Evolutionary conservation across 495 filamentous ascomycete species (phyloP).

Genomic region (Recurvomyces mirabilis): DNA sequence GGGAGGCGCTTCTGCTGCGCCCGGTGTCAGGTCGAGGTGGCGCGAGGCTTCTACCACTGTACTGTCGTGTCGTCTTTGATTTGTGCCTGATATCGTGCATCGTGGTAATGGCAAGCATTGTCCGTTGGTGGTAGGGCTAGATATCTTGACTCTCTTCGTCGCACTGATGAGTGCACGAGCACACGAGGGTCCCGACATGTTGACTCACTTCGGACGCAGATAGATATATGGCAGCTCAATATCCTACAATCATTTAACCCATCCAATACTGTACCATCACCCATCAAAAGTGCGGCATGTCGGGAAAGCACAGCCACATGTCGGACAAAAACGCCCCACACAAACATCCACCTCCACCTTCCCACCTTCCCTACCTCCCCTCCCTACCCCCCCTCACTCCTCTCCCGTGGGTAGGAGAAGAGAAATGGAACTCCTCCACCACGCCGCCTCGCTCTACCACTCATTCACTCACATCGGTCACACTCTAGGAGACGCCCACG

Average conservation of each 20-base stretch:
- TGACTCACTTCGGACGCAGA: too few relatives aligned
- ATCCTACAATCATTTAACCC: too few relatives aligned
- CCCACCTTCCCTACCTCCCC: not conserved
- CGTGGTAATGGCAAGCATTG: too few relatives aligned
- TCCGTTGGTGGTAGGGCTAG: too few relatives aligned
- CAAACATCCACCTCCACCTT: not conserved
- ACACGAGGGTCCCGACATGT: slow-evolving; percentile 20
- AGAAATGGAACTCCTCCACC: slow-evolving; percentile 15
- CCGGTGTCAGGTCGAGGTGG: not conserved
- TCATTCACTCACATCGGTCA: slow-evolving; percentile 9
- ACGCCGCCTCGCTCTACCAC: slow-evolving; percentile 16
- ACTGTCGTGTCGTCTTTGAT: slow-evolving; percentile 4
- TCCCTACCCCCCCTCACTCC: not conserved
- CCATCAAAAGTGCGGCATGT: too few relatives aligned
- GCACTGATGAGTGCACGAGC: slow-evolving; percentile 12
- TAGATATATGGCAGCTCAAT: too few relatives aligned
- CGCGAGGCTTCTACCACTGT: not conserved
- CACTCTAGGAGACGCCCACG: slow-evolving; percentile 11
- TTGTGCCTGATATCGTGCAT: too few relatives aligned
- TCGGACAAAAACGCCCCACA: not conserved
- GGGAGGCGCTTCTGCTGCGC: not conserved
- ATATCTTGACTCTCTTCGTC: slow-evolving; percentile 19
- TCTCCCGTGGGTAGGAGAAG: too few relatives aligned
- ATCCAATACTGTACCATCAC: too few relatives aligned
- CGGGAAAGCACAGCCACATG: too few relatives aligned